Percentiles rank a stretch among this genome's conserved stretches.
phyloP scores from a whole-genome alignment of 2,329 filamentous ascomycete species.

The Botrytis fragariae region DNA sequence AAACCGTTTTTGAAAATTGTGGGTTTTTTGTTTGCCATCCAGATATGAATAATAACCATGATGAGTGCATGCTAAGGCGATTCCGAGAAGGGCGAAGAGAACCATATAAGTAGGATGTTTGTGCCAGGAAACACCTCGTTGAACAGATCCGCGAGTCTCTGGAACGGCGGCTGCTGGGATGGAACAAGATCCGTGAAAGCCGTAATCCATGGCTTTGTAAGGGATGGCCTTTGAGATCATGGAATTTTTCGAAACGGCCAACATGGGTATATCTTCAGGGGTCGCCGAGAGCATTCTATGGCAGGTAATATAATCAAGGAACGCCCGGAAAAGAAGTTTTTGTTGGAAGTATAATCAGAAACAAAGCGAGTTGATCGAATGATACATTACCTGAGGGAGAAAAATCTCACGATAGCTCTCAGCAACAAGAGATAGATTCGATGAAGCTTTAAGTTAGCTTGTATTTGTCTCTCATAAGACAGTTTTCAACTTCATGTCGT shows the following conservation, averaged over 20 bases:
- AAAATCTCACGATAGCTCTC: not conserved
- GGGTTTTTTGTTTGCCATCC: not conserved
- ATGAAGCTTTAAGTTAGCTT: not conserved
- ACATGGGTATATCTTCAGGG: not conserved
- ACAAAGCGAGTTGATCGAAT: not conserved
- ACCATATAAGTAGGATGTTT: not conserved
- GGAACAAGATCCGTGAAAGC: not conserved
- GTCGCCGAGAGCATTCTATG: not conserved
- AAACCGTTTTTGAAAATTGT: not conserved
- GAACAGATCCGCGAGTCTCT: not conserved
- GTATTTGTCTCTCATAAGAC: not conserved
- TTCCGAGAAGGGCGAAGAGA: not conserved
- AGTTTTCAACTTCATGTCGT: not conserved
- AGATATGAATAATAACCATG: not conserved
- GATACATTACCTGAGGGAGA: not conserved
- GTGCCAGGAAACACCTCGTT: not conserved
- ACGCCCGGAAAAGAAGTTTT: rapidly evolving
- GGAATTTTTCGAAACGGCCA: not conserved
- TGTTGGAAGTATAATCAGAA: not conserved
- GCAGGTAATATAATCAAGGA: not conserved
- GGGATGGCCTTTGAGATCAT: not conserved
- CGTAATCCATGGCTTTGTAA: not conserved
- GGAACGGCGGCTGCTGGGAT: not conserved
- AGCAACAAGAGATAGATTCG: not conserved
- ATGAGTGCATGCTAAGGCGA: not conserved